phyloP scores from a whole-genome alignment of 2,329 filamentous ascomycete genomes.

The Scytalidium sp. region DNA sequence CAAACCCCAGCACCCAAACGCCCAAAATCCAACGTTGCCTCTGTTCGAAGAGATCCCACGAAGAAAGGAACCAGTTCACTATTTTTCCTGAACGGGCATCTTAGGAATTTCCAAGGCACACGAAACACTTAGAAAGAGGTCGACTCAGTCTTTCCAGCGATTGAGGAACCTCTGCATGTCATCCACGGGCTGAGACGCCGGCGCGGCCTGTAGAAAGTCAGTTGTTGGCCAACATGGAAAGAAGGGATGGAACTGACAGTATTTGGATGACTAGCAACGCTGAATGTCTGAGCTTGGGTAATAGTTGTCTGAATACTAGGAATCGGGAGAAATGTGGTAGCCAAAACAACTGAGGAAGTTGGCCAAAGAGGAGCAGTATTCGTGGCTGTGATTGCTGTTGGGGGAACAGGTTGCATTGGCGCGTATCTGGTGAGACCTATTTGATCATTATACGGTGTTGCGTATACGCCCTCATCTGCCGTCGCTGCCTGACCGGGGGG shows the following conservation, averaged over 20 bases:
- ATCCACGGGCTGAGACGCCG: slow-evolving; percentile 27
- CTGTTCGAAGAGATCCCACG: too few relatives aligned
- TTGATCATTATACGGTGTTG: slow-evolving; percentile 31
- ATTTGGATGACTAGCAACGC: slow-evolving; percentile 31
- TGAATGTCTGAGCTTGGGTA: slow-evolving; percentile 31
- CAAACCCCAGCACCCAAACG: too few relatives aligned
- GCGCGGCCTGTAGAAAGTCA: slow-evolving; percentile 22
- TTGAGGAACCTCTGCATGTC: slow-evolving; percentile 33
- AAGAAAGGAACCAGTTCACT: too few relatives aligned
- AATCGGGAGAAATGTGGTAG: slow-evolving; percentile 26
- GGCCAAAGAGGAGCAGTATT: slow-evolving; percentile 31
- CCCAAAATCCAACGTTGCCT: too few relatives aligned
- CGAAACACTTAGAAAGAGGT: too few relatives aligned
- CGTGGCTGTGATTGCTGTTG: slow-evolving; percentile 34
- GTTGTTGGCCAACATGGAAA: not conserved
- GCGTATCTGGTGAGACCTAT: slow-evolving; percentile 34
- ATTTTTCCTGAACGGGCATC: too few relatives aligned
- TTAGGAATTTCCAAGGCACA: too few relatives aligned
- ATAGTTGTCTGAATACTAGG: slow-evolving; percentile 31
- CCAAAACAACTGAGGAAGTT: slow-evolving; percentile 30
- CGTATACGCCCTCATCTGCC: slow-evolving; percentile 18
- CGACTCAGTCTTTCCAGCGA: slow-evolving; percentile 33
- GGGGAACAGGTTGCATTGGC: slow-evolving; percentile 35
- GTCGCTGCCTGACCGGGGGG: slow-evolving; percentile 4
- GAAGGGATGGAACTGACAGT: slow-evolving; percentile 24